Evolutionary conservation across 495 filamentous ascomycete genomes (phyloP), one percentile per base, ranked within the genome.

Genomic region (Thermothielavioides terrestris): DNA sequence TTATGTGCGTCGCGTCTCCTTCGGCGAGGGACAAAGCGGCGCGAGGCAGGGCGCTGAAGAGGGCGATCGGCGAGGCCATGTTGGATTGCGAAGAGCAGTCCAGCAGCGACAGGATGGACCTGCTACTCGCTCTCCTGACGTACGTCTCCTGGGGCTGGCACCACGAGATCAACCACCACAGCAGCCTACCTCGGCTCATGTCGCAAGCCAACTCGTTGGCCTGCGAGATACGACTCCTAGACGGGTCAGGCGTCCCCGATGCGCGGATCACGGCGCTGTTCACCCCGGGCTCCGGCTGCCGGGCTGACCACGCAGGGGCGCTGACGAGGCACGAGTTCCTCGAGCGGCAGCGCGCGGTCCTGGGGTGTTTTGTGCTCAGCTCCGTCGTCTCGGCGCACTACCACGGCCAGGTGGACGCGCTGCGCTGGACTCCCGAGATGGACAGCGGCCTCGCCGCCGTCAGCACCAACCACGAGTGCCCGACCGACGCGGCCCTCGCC

Each of bases 121-220:
- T 80, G 21, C 66, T 81, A n/a, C 67, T 75, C 8, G 77, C 69
- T 3, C 31, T 78, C 14, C 60, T 81, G 42, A 67, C 65, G 3
- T 74, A 68, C 51, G 48, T 70, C 17, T 62, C 64, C 38, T 77
- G 74, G 73, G 64, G 55, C 20, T 48, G 41, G 17, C 56, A 65
- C 39, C 42, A 47, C 12, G 51, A 57, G 37, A 46, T 61, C 10
- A 51, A 48, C 20, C 43, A 37, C n/a, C 47, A 49, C 27, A 50
- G 44, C 26, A 6, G 6, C 27, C 53, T 68, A 7, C 63, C 66
- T 27, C 66, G 72, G 36, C 63, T 72, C 15, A 61, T 65, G 10
- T 69, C 74, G 50, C 47, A 77, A 6, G 60, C 77, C 7, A 70
- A 72, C 46, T 69, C 73, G 1, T 46, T 79, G 12, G 61, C 73